These are phyloP conservation scores for Juncus inflexus DNA, from an alignment of 176 grass and related monocot genomes.

Conservation along the genomic window DNA sequence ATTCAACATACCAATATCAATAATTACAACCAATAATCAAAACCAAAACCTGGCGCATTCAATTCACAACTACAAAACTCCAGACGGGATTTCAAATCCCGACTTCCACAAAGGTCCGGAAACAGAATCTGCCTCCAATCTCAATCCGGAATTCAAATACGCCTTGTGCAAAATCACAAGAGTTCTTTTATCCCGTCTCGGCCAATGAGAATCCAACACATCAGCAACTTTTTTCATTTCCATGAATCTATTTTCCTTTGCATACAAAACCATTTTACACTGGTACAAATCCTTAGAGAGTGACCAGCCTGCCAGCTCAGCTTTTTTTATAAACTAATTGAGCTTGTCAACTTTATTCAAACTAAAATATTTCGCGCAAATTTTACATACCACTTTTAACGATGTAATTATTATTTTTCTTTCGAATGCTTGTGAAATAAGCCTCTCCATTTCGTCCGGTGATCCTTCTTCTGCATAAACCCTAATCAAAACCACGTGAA, in stretches of 20 bases:
- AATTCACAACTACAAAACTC: too few relatives aligned
- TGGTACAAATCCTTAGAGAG: conserved; percentile 39
- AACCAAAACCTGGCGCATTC: too few relatives aligned
- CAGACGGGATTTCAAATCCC: conserved; percentile 29
- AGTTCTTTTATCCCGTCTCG: conserved; percentile 28
- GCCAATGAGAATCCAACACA: conserved; percentile 42
- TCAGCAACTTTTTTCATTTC: conserved; percentile 35
- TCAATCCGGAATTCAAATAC: conserved; percentile 33
- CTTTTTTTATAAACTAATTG: conserved; percentile 33
- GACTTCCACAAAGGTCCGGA: conserved; percentile 40
- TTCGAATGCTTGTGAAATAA: conserved; percentile 35
- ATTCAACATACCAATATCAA: neutral
- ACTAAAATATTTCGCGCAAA: conserved; percentile 27
- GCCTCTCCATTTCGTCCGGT: conserved; percentile 35
- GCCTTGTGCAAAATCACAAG: conserved; percentile 40
- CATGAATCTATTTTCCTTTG: conserved; percentile 21
- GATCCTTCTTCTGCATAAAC: conserved; percentile 39
- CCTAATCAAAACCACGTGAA: conserved; percentile 45
- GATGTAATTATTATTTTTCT: conserved; percentile 27
- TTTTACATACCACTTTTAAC: conserved; percentile 16
- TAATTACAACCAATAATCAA: neutral
- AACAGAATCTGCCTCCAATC: conserved; percentile 31
- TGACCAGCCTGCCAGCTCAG: conserved; percentile 40
- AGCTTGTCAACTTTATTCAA: conserved; percentile 34
- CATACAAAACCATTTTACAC: conserved; percentile 47